These are phyloP conservation scores for Urtica urens DNA, from an alignment of 306 rosid species.

Conservation along the genomic window DNA sequence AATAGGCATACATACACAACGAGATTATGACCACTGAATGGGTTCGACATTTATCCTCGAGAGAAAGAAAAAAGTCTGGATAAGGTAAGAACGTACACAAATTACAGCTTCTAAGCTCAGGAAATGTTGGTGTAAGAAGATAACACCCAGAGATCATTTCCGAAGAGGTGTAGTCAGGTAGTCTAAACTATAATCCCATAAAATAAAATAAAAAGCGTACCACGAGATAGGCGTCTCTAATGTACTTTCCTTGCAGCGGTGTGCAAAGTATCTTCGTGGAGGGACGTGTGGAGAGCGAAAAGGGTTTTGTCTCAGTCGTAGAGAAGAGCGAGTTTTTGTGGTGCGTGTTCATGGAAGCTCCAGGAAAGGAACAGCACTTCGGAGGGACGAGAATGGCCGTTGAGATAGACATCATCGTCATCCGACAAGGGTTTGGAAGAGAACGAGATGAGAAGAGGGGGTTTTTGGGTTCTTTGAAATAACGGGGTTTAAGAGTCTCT, in stretches of 20 bases:
- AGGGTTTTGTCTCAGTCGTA: conserved; percentile 16
- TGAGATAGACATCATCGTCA: not conserved
- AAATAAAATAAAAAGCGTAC: conserved; percentile 19
- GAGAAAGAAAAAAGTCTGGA: too few relatives aligned
- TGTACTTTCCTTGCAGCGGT: conserved; percentile 57
- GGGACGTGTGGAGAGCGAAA: conserved; percentile 39
- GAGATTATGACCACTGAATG: too few relatives aligned
- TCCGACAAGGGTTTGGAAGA: not conserved
- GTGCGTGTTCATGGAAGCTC: conserved; percentile 24
- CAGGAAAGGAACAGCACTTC: conserved; percentile 15
- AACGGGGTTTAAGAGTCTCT: not conserved
- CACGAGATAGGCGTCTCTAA: conserved; percentile 77
- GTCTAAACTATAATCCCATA: too few relatives aligned
- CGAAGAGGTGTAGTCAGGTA: too few relatives aligned
- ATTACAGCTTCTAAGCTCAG: too few relatives aligned
- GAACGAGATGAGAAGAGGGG: not conserved
- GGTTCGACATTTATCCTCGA: too few relatives aligned
- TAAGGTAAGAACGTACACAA: too few relatives aligned
- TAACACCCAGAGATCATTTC: too few relatives aligned
- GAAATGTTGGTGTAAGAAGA: too few relatives aligned
- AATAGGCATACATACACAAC: too few relatives aligned
- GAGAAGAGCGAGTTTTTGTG: conserved; percentile 35
- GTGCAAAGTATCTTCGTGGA: conserved; percentile 49
- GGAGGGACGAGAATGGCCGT: conserved; percentile 1
- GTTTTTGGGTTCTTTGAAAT: not conserved